A percentile compares a stretch with the other conserved stretches of the same genome.
These are phyloP conservation scores for Phytophthora agathidicida DNA, from an alignment of 352 stramenopile genomes.

Conservation along the genomic window DNA sequence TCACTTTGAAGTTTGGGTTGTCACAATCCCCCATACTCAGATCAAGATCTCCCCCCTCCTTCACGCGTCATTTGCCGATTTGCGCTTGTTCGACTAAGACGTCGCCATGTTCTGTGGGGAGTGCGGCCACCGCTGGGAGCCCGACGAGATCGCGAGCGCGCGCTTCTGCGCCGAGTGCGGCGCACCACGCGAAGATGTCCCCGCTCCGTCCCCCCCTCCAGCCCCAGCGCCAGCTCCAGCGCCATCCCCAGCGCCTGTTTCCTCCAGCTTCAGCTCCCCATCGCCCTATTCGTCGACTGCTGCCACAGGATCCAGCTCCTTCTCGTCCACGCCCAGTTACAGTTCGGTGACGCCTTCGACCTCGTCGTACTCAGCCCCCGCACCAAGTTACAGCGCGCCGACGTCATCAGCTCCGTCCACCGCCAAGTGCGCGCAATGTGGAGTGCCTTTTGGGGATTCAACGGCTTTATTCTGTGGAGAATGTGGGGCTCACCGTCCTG, in stretches of 20 bases:
- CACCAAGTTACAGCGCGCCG: constrained; percentile 18
- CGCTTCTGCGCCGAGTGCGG: constrained; percentile 87
- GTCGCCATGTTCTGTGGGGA: constrained; percentile 80
- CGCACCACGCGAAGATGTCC: constrained; percentile 66
- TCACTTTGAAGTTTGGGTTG: constrained; percentile 13
- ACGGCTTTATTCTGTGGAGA: constrained; percentile 77
- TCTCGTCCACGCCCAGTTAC: constrained; percentile 16
- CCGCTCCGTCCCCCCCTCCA: constrained; percentile 13
- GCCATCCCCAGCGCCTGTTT: not conserved
- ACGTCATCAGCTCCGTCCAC: not conserved
- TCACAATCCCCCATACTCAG: constrained; percentile 22
- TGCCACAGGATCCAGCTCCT: constrained; percentile 11
- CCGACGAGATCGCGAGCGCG: constrained; percentile 78
- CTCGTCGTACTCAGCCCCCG: constrained; percentile 15
- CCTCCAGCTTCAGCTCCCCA: constrained; percentile 16
- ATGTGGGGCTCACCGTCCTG: constrained; percentile 61
- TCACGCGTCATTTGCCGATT: constrained; percentile 33
- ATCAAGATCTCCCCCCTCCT: constrained; percentile 18
- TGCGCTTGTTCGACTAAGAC: constrained; percentile 8
- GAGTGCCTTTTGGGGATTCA: constrained; percentile 53
- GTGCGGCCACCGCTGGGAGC: constrained; percentile 81
- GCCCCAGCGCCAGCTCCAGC: constrained; percentile 3
- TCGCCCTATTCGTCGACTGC: constrained; percentile 10
- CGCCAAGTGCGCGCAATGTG: constrained; percentile 54
- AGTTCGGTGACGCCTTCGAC: constrained; percentile 16